Base-by-base conservation (phyloP, 2,329 filamentous ascomycete species). In the Pseudogymnoascus sp. region DNA sequence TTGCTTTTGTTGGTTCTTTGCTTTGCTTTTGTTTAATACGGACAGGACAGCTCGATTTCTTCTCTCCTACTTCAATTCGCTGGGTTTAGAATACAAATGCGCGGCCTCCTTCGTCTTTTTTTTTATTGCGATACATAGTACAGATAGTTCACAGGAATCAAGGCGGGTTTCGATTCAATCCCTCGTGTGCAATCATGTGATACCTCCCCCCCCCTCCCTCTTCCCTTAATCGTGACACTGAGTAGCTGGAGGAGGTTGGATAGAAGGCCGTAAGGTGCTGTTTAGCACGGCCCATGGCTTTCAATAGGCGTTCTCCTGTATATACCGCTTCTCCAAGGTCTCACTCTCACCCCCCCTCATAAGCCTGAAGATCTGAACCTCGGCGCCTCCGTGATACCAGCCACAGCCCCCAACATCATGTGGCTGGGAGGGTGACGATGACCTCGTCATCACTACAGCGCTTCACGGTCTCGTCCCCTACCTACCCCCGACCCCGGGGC, bases 91-190 rank as follows among this genome's bases (percentile, higher is more conserved):
- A 26, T 33, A 31, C 26, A 5, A 29, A 29, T 39, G 37, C 37
- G 41, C 11, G 19, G 39, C 23, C 5, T 26, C 6, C 16, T 6
- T 12, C 19, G 19, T 21, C 14, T 26, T 14, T n/a, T 29, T 10
- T 16, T 49, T 49, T n/a, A n/a, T n/a, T 29, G 45, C n/a, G 16
- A 26, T 55, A 55, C 45, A 55, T 55, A 55, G 45, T 55, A 55
- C 45, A 55, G 45, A 55, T 55, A 55, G 45, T 55, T 55, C 45
- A 55, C 45, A 55, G 45, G 45, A 55, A 55, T 55, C 26, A 33
- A 55, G n/a, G 7, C 1, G n/a, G 26, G 26, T 26, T 52, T 55
- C 45, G 45, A 55, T 33, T 55, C n/a, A 55, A 11, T 1, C 29
- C 23, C 7, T 52, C 6, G 8, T 52, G 11, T 52, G 19, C 19